A percentile compares a stretch with the other conserved stretches of the same genome.
Conservation (phyloP, 345 rosid species). For the Acer saccharum region DNA sequence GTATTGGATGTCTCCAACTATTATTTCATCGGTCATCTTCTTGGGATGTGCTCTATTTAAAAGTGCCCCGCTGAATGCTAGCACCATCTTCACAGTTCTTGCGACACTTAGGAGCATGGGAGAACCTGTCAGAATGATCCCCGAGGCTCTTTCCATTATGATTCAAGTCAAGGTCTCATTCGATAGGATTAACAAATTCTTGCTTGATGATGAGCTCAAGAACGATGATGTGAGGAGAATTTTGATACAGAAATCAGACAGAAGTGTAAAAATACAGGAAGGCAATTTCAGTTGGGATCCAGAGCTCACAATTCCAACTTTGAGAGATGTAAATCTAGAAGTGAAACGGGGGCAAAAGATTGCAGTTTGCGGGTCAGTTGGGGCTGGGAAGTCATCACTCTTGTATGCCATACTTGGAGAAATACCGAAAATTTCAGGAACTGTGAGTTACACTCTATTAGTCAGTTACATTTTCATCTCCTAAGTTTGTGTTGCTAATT, state of each 20-base stretch:
- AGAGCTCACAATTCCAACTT: slow-evolving; percentile 41
- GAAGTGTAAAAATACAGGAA: slow-evolving; percentile 44
- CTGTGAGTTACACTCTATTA: slow-evolving; percentile 42
- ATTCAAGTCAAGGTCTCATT: slow-evolving; percentile 78
- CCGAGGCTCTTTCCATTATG: slow-evolving; percentile 67
- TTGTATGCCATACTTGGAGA: slow-evolving; percentile 68
- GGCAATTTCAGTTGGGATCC: slow-evolving; percentile 78
- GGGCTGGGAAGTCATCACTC: slow-evolving; percentile 78
- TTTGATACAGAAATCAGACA: slow-evolving; percentile 22
- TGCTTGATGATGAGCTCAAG: slow-evolving; percentile 66
- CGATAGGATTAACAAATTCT: slow-evolving; percentile 52
- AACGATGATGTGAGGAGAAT: slow-evolving; percentile 33
- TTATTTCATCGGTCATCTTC: slow-evolving; percentile 65
- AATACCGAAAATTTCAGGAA: slow-evolving; percentile 66
- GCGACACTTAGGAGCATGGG: slow-evolving; percentile 68
- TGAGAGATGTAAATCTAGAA: slow-evolving; percentile 46
- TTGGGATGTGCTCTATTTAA: slow-evolving; percentile 55
- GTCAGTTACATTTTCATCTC: background rate
- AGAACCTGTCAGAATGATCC: slow-evolving; percentile 71
- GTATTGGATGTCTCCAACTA: slow-evolving; percentile 78
- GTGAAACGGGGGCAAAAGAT: slow-evolving; percentile 55
- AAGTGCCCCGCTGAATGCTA: slow-evolving; percentile 68
- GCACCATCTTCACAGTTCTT: slow-evolving; percentile 75
- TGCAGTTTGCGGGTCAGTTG: slow-evolving; percentile 83
- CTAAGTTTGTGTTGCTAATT: slow-evolving; percentile 8